phyloP scores from a whole-genome alignment of 176 grass and related monocot species.

The Tuctoria greenei region DNA sequence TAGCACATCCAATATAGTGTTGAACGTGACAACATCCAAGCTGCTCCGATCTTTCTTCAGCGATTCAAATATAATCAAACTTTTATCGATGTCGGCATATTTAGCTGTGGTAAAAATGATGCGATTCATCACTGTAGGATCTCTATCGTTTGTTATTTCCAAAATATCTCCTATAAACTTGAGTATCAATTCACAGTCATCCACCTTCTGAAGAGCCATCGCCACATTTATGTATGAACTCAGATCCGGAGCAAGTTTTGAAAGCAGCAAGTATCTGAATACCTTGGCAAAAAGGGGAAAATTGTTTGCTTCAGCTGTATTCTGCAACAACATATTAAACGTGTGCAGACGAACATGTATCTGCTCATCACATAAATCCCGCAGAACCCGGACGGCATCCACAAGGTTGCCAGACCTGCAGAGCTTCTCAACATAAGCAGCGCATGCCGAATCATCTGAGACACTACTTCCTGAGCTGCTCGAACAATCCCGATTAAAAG shows the following conservation, averaged over 20 bases:
- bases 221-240: slow-evolving; percentile 69
- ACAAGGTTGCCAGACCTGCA: slow-evolving; percentile 53
- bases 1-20: slow-evolving; percentile 72
- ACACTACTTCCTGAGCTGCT: background rate
- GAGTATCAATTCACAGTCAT: slow-evolving; percentile 48
- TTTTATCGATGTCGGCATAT: slow-evolving; percentile 61
- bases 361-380: slow-evolving; percentile 41
- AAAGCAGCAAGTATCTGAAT: slow-evolving; percentile 84
- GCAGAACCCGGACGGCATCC: slow-evolving; percentile 47
- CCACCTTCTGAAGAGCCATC: slow-evolving; percentile 56
- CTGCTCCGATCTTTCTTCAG: slow-evolving; percentile 58
- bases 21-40: slow-evolving; percentile 75
- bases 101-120: slow-evolving; percentile 55
- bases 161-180: slow-evolving; percentile 63
- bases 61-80: slow-evolving; percentile 64
- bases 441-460: slow-evolving; percentile 21
- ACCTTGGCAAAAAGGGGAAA: slow-evolving; percentile 60
- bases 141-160: slow-evolving; percentile 58
- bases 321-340: slow-evolving; percentile 49
- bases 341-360: slow-evolving; percentile 40
- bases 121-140: slow-evolving; percentile 67
- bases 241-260: slow-evolving; percentile 54
- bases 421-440: slow-evolving; percentile 48
- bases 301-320: slow-evolving; percentile 46
- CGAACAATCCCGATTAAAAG: slow-evolving; percentile 25